Evolutionary conservation across 2,329 filamentous ascomycete genomes (phyloP).

Genomic region (Didymellaceae sp.): DNA sequence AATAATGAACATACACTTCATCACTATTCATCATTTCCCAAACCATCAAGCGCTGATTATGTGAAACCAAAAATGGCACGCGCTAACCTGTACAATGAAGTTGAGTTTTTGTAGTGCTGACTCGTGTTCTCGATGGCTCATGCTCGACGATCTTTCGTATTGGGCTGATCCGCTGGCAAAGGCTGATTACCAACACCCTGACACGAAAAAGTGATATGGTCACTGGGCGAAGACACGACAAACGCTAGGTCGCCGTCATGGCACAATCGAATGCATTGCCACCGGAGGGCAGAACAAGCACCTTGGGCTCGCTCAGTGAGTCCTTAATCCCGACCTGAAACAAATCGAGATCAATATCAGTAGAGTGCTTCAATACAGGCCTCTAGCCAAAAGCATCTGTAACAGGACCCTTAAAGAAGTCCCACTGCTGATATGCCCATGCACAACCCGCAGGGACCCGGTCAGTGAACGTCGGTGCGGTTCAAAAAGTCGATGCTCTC

Average conservation of each 20-base stretch:
- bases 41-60: neutral
- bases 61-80: neutral
- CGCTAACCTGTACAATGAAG: neutral
- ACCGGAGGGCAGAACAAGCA: neutral
- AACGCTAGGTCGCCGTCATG: too few relatives aligned
- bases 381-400: slow-evolving; percentile 1
- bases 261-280: too few relatives aligned
- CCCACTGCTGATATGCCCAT: too few relatives aligned
- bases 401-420: neutral
- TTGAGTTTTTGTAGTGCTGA: neutral
- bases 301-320: neutral
- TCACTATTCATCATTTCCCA: neutral
- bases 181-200: neutral
- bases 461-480: neutral
- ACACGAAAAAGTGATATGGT: neutral
- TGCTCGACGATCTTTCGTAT: slow-evolving; percentile 8
- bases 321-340: slow-evolving; percentile 7
- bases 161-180: neutral
- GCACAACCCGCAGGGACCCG: neutral
- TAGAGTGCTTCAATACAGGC: neutral
- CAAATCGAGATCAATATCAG: slow-evolving; percentile 1
- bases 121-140: neutral
- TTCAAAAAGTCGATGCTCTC: slow-evolving; percentile 9
- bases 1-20: neutral
- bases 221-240: neutral